phyloP scores from a whole-genome alignment of 129 eudicot species.

The Centaurea solstitialis region DNA sequence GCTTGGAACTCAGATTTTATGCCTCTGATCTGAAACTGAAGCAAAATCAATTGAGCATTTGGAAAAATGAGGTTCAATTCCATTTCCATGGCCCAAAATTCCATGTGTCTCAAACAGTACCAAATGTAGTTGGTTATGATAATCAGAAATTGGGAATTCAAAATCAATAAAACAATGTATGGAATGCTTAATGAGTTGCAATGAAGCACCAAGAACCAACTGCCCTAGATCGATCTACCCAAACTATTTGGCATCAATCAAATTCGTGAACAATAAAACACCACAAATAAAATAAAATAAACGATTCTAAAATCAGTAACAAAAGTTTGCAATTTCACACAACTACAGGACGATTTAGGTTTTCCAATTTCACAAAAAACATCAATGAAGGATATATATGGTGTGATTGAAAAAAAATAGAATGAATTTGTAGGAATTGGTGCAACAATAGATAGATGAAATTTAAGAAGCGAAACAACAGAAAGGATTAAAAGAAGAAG shows the following conservation, averaged over 20 bases:
- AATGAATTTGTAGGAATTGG: not conserved
- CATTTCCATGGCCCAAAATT: not conserved
- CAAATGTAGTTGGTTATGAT: conserved; percentile 7
- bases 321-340: not conserved
- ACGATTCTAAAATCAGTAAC: not conserved
- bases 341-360: not conserved
- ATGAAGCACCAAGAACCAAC: not conserved
- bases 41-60: not conserved
- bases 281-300: too few species aligned
- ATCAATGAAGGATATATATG: not conserved
- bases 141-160: not conserved
- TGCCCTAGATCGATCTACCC: conserved; percentile 4
- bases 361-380: conserved; percentile 8
- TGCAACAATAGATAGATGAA: not conserved
- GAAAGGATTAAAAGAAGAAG: not conserved
- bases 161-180: not conserved
- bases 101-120: conserved; percentile 1
- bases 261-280: conserved; percentile 9
- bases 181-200: not conserved
- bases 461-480: conserved; percentile 6
- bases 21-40: conserved; percentile 15
- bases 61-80: conserved; percentile 7
- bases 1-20: not conserved
- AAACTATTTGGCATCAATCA: conserved; percentile 20
- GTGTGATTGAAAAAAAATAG: not conserved